A percentile compares a stretch with the other conserved stretches of the same genome.
These are phyloP conservation scores for Fusarium goolgardi DNA, from an alignment of 2,329 filamentous ascomycete genomes.

Conservation along the genomic window DNA sequence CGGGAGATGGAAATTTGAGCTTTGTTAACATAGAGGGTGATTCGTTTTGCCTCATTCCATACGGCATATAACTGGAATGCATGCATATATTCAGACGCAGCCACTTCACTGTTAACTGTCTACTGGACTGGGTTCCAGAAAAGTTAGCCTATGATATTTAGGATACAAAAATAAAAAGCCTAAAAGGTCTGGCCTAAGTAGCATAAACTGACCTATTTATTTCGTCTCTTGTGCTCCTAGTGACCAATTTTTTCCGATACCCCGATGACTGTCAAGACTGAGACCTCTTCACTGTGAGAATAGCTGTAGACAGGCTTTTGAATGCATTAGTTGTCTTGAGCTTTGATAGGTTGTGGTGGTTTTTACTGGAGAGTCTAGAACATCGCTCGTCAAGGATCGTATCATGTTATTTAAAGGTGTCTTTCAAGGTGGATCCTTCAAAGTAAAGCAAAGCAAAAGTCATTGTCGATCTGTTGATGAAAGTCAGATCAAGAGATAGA, in stretches of 20 bases:
- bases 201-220: too few relatives aligned
- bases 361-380: slow-evolving; percentile 16
- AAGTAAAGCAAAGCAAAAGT: slow-evolving; percentile 12
- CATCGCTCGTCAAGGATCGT: neutral
- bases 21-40: slow-evolving; percentile 5
- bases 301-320: neutral
- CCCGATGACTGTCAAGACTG: neutral
- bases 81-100: neutral
- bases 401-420: slow-evolving; percentile 19
- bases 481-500: slow-evolving; percentile 38
- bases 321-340: neutral
- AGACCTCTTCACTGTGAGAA: neutral
- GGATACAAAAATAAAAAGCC: too few relatives aligned
- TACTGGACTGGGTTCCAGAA: too few relatives aligned
- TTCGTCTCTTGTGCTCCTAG: too few relatives aligned
- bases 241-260: too few relatives aligned
- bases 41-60: slow-evolving; percentile 19
- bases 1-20: neutral
- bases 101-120: neutral
- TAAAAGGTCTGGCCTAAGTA: too few relatives aligned
- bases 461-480: slow-evolving; percentile 32
- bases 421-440: slow-evolving; percentile 15
- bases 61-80: slow-evolving; percentile 4
- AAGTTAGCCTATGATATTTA: too few relatives aligned
- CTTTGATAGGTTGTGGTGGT: slow-evolving; percentile 5